Base-by-base conservation (phyloP, 768 basidiomycete species). In the Udeniomyces megalosporus region DNA sequence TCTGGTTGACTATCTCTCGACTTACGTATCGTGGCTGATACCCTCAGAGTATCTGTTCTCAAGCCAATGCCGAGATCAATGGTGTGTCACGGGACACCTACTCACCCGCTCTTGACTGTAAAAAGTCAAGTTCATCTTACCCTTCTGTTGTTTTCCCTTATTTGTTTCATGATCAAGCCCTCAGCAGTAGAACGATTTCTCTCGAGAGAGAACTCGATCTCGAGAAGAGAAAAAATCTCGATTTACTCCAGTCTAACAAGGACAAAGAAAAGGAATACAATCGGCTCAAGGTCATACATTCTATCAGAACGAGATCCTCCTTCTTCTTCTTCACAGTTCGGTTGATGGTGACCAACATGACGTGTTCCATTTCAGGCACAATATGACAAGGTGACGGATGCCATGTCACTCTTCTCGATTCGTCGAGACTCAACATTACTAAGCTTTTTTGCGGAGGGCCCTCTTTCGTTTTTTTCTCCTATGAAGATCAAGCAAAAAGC, bases 201-300 rank as follows among this genome's bases (percentile, higher is more conserved):
- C 48, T 48, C 42, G 61, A 87, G 71, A 81, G 84, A 26, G 88
- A 90, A 67, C 76, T 90, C 42, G 88, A 88, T 67, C 66, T 84
- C 29, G 88, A 90, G 72, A 79, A 84, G 32, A 78, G 85, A 24
- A 88, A 83, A 69, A 78, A 80, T 34, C 78, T 82, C 7, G 86
- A 88, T 26, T 71, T 86, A 29, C 85, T 87, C 68, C 86, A 90
- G 42, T 74, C 80, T 1, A 77, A 83, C 2, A 79, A 82, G 68
- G 86, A 88, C 68, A 78, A 82, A 68, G 88, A 89, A 65, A 88
- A 84, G 69, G 88, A 89, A 69, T 90, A 89, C 69, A 84, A 85
- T 60, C 88, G 86, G 70, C 79, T 90, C 45, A 90, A 89, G 78
- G 88, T 81, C 24, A 11, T 31, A 15, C n/a, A 24, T 17, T n/a